Evolutionary conservation across 2,329 filamentous ascomycete genomes (phyloP), one percentile per base, ranked within the genome.

Genomic region (Epicoccum sorghinum): DNA sequence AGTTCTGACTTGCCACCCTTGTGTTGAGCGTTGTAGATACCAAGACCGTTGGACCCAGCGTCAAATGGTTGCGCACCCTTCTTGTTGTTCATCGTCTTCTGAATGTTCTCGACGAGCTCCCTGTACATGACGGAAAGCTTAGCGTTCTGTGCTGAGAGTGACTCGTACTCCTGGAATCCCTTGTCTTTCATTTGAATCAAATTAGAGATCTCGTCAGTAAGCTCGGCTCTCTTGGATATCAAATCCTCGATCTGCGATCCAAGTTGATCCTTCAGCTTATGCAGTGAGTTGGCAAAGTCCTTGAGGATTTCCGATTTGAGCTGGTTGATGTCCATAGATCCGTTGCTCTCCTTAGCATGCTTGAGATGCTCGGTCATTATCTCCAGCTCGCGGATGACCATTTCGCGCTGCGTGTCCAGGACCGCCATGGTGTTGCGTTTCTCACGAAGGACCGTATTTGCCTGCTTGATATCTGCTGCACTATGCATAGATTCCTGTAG

Each of bases 401-500:
- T 93, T 76, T 98, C 93, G 45, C 92, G 91, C 75, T 97, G 91
- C 0, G 93, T 93, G 72, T 98, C 93, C 46, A 98, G 81, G 14
- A 96, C 90, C 6, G 93, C 93, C 73, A 99, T 95, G 0, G 95
- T 98, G 67, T 96, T 96, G 54, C 95, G 85, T 79, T 98, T 98
- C 75, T 98, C 93, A 32, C 90, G 83, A 23, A 98, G 80, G 71
- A 93, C 93, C 65, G 89, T 92, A 75, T 96, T 96, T 27, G 96
- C 86, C 65, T 87, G 89, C 75, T 89, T 89, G 57, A 88, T 85
- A 58, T 84, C 83, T 12, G 79, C 80, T 4, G 83, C 82, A 25
- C 80, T 82, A 61, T 86, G 84, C 61, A 88, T 76, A 37, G 75
- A 75, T 59, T 80, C 78, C 60, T 80, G 75, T 30, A 77, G 78